Base-by-base conservation (phyloP, 371 early-diverging fungal genomes). In the Aphelidium insulamus region DNA sequence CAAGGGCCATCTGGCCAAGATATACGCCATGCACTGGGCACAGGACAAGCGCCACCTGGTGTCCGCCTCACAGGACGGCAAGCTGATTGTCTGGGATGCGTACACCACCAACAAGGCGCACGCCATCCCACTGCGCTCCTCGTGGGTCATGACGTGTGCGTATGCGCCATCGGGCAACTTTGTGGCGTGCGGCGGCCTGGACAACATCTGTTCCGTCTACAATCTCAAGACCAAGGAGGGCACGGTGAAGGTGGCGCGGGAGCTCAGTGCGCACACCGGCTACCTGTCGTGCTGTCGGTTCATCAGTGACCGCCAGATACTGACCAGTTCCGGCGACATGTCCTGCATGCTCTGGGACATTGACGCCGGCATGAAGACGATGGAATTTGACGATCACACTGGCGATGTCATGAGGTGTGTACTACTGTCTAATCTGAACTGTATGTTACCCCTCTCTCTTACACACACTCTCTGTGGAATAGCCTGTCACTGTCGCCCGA, bases 401-500 rank as follows among this genome's bases (percentile, higher is more conserved):
- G 97, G 92, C 17, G 97, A 97, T 49, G 97, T 97, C 27, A 97
- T 97, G 94, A n/a, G n/a, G n/a, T n/a, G n/a, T n/a, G n/a, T n/a
- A n/a, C n/a, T n/a, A n/a, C n/a, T n/a, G n/a, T n/a, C n/a, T n/a
- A n/a, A n/a, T n/a, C n/a, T n/a, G n/a, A n/a, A n/a, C n/a, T n/a
- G n/a, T n/a, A n/a, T n/a, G n/a, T n/a, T n/a, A n/a, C n/a, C n/a
- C n/a, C n/a, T n/a, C n/a, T n/a, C n/a, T n/a, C n/a, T n/a, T n/a
- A n/a, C n/a, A n/a, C n/a, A n/a, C n/a, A n/a, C n/a, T n/a, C n/a
- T 2, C 26, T 24, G 40, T 50, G 8, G 49, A 11, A 7, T 39
- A 67, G 57, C 46, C 55, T 75, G 39, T 80, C 70, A 38, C 54
- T 92, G 38, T 65, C 74, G 8, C 81, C 90, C 2, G 79, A 83